Base-by-base conservation (phyloP, 805 yeast genomes). In the Candida bentonensis region DNA sequence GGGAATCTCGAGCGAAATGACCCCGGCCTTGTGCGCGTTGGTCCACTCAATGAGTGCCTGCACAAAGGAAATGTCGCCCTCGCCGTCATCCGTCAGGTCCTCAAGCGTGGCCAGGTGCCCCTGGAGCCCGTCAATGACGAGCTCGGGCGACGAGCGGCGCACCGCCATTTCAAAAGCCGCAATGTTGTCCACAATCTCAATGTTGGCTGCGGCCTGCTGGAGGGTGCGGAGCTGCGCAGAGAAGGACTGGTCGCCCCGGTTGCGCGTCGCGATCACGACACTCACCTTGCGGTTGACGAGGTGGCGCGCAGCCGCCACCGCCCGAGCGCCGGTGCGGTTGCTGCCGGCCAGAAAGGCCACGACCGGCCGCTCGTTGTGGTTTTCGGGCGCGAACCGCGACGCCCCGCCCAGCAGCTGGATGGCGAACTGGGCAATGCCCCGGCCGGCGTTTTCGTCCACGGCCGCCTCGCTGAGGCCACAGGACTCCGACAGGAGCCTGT, bases 101-200 rank as follows among this genome's bases (percentile, higher is more conserved):
- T 71, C 70, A 43, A 83, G 61, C 44, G 74, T 81, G 21, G 76
- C 73, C 52, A 84, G 92, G 51, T 75, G 80, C 0, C 95, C 96
- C 57, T 83, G 95, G 52, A 87, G 66, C 1, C 87, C 92, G 59
- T 87, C 96, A 17, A 87, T 56, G 7, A 86, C 72, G 47, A 87
- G 66, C 56, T 86, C 95, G 15, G 83, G 76, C 0, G 94, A 92
- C 2, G 84, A 72, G 40, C 79, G 82, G 33, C 78, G 62, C 39
- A 56, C 71, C 41, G 47, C 56, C 49, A 62, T 47, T 2, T 43
- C 43, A 15, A 44, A 40, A 13, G 47, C 36, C 22, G 40, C 47
- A 15, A 39, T 41, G 22, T 43, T 44, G 4, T 47, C 41, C 15
- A 41, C 23, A 3, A 43, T n/a, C 20, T 30, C 74, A n/a, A 73